Conservation (phyloP, 192 early-diverging fungal genomes). For the Diversispora epigaea region DNA sequence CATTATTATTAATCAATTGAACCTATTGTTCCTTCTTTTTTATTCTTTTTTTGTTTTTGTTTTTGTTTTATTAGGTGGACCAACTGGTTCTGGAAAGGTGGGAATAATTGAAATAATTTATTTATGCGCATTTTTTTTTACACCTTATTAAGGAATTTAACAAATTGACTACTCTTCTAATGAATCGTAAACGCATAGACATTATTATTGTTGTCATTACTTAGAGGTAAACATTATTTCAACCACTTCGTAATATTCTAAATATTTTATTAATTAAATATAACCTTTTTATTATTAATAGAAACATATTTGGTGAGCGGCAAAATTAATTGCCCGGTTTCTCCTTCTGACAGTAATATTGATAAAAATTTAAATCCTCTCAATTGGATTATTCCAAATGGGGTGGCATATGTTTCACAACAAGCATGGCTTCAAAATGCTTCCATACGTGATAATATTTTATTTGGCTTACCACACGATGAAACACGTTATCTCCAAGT, state of each 20-base stretch:
- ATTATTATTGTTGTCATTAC: slow-evolving; percentile 71
- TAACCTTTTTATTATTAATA: background rate
- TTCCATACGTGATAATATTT: slow-evolving; percentile 46
- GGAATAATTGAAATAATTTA: background rate
- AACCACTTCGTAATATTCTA: background rate
- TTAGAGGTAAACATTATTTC: slow-evolving; percentile 53
- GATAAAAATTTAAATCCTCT: slow-evolving; percentile 26
- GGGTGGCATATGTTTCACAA: slow-evolving; percentile 81
- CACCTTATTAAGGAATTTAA: background rate
- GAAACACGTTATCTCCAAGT: slow-evolving; percentile 53
- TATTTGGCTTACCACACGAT: slow-evolving; percentile 81
- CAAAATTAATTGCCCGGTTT: slow-evolving; percentile 44
- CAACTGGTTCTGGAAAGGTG: slow-evolving; percentile 85
- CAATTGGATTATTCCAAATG: slow-evolving; percentile 47
- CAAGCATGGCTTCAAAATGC: slow-evolving; percentile 62
- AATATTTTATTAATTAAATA: background rate
- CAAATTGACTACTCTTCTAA: background rate
- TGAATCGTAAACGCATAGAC: slow-evolving; percentile 32
- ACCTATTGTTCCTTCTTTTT: background rate
- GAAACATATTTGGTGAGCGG: slow-evolving; percentile 61
- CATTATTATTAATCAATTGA: no score
- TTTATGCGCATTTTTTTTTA: background rate
- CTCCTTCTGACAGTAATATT: background rate
- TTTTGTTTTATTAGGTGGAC: slow-evolving; percentile 48
- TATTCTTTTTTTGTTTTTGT: background rate